These are phyloP conservation scores for Starmera caribaea DNA, from an alignment of 805 yeast species.

Conservation along the genomic window DNA sequence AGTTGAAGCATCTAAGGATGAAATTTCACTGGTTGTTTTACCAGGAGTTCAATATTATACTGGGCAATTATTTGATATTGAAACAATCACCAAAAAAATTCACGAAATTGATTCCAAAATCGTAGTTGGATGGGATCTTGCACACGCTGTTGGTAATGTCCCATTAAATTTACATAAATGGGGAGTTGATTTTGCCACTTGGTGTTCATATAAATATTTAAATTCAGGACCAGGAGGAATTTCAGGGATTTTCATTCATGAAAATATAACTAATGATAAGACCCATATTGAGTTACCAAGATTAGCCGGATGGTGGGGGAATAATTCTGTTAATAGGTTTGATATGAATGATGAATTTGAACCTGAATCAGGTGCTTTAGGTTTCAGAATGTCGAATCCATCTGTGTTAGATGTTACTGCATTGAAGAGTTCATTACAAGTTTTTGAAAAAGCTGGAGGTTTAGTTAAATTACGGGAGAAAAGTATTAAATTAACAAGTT, in stretches of 20 bases:
- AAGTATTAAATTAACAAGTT: constrained; percentile 48
- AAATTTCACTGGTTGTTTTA: constrained; percentile 64
- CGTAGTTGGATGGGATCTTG: constrained; percentile 87
- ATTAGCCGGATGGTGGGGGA: constrained; percentile 98
- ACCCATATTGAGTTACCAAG: constrained; percentile 42
- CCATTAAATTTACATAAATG: constrained; percentile 72
- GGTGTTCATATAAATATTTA: constrained; percentile 89
- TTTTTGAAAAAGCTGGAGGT: constrained; percentile 56
- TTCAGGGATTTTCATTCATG: constrained; percentile 77
- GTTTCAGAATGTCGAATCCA: constrained; percentile 86
- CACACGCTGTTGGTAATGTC: constrained; percentile 91
- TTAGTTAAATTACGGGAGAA: constrained; percentile 45
- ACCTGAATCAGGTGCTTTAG: constrained; percentile 79
- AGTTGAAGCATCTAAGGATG: constrained; percentile 47
- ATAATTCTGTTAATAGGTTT: constrained; percentile 59
- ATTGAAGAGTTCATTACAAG: constrained; percentile 52
- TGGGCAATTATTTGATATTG: constrained; percentile 79
- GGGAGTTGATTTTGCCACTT: constrained; percentile 87
- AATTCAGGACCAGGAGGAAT: constrained; percentile 93
- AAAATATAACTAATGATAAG: constrained; percentile 24
- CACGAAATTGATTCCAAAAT: constrained; percentile 33
- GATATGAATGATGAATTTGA: constrained; percentile 70
- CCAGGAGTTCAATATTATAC: constrained; percentile 91
- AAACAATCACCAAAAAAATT: constrained; percentile 54
- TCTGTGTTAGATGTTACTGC: constrained; percentile 80